A percentile compares a stretch with the other conserved stretches of the same genome.
Conservation (phyloP, 306 rosid species). For the Coriaria nepalensis region DNA sequence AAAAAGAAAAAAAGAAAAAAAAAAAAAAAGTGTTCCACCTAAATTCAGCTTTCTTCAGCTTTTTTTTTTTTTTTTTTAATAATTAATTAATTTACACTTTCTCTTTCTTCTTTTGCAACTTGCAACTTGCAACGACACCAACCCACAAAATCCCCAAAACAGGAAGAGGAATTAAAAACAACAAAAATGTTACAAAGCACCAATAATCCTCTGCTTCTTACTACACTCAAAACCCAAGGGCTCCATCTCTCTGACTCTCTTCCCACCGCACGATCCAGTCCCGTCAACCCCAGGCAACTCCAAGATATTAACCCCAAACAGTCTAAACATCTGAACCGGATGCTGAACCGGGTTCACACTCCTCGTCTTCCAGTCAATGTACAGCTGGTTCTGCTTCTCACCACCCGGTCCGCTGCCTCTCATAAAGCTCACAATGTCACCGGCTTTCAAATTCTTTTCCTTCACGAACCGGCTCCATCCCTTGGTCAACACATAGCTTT, state of each 20-base stretch:
- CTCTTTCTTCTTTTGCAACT: constrained; percentile 15
- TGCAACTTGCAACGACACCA: constrained; percentile 40
- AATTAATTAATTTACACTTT: constrained; percentile 40
- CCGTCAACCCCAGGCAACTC: constrained; percentile 26
- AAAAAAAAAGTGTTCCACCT: constrained; percentile 18
- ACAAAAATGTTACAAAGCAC: constrained; percentile 56
- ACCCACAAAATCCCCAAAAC: constrained; percentile 9
- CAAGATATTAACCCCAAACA: constrained; percentile 86
- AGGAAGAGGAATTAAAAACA: not conserved
- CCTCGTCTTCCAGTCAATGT: constrained; percentile 58
- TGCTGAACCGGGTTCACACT: constrained; percentile 23
- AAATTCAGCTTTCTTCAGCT: constrained; percentile 35
- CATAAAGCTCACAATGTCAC: constrained; percentile 68
- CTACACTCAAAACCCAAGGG: constrained; percentile 46
- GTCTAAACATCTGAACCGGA: constrained; percentile 67
- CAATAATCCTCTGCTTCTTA: constrained; percentile 76
- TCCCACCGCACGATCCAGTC: constrained; percentile 32
- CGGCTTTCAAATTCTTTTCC: constrained; percentile 78
- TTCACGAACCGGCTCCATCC: constrained; percentile 99
- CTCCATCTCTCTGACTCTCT: constrained; percentile 56
- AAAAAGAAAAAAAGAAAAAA: not conserved
- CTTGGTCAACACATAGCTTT: constrained; percentile 82
- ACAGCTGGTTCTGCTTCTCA: constrained; percentile 28
- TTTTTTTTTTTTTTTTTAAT: not conserved
- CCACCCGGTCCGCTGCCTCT: constrained; percentile 57